These are phyloP conservation scores for Clarireedia homoeocarpa DNA, from an alignment of 2,329 filamentous ascomycete genomes.

Conservation along the genomic window DNA sequence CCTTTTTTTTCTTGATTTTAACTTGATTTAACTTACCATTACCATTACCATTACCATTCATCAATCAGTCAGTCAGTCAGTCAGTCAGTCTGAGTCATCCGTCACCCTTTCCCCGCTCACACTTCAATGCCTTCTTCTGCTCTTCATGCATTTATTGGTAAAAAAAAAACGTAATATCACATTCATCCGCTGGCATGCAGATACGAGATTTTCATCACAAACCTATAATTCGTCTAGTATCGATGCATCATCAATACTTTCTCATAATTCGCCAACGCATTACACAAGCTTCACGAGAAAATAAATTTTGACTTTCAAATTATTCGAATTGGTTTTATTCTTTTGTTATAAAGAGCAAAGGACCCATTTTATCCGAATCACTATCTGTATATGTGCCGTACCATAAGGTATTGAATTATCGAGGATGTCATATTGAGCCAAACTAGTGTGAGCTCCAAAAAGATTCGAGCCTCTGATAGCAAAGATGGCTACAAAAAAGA, in stretches of 20 bases:
- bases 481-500: not conserved
- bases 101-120: too few species aligned
- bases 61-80: too few species aligned
- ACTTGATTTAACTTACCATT: too few species aligned
- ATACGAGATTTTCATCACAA: not conserved
- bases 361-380: constrained; percentile 9
- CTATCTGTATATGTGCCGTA: constrained; percentile 14
- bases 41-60: too few species aligned
- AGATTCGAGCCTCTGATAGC: constrained; percentile 11
- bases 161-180: too few species aligned
- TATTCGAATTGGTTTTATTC: constrained; percentile 4
- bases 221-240: not conserved
- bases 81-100: too few species aligned
- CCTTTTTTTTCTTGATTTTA: too few species aligned
- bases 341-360: not conserved
- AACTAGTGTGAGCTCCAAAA: constrained; percentile 17
- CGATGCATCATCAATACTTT: not conserved
- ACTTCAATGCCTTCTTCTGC: too few species aligned
- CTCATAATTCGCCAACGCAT: not conserved
- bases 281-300: not conserved
- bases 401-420: constrained; percentile 16
- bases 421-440: constrained; percentile 14
- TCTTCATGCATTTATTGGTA: too few species aligned
- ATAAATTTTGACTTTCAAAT: not conserved
- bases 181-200: not conserved